Base-by-base conservation (phyloP, 1,284 basidiomycete genomes). In the Caloboletus inedulis region DNA sequence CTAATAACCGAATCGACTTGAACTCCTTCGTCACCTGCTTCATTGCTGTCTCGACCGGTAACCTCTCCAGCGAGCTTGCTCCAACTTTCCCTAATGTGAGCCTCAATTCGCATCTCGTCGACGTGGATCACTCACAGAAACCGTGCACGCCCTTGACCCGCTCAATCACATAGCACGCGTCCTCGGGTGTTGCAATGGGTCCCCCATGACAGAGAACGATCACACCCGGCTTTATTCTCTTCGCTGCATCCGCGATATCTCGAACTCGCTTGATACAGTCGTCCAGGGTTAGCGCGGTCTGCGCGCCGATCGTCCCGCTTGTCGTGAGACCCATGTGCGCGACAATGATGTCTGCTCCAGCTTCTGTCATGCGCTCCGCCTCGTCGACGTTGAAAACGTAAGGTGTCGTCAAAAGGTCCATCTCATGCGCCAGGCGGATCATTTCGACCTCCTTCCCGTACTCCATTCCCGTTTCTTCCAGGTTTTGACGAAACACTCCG, bases 401-500 rank as follows among this genome's bases (percentile, higher is more conserved):
- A 1, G 68, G 61, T 3, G 68, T 55, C 29, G 65, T 67, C 48
- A 65, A 54, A 2, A 69, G 56, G 25, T 63, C 64, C 49, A 65
- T 52, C 35, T 59, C 53, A 37, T 57, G 62, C 27, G 66, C 65
- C 41, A 60, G 31, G 25, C 62, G 59, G 37, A 66, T 67, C 65
- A 69, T 69, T 12, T 66, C 67, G 5, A 69, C 67, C 45, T 69
- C 68, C 41, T 63, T 65, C 10, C 49, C 66, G 29, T 69, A 69
- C 8, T 57, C 62, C 65, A 67, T 67, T 2, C 62, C 62, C 7
- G 66, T 67, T 46, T 69, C 66, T 54, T 67, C 68, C 21, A 69
- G 55, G 48, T 69, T 65, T 42, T 59, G 66, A 13, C 68, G 62
- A 50, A 67, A 69, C 33, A 57, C 57, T 2, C 66, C 64, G 41